These are phyloP conservation scores for Mycothermus thermophilus DNA, from an alignment of 495 filamentous ascomycete species.

Conservation along the genomic window DNA sequence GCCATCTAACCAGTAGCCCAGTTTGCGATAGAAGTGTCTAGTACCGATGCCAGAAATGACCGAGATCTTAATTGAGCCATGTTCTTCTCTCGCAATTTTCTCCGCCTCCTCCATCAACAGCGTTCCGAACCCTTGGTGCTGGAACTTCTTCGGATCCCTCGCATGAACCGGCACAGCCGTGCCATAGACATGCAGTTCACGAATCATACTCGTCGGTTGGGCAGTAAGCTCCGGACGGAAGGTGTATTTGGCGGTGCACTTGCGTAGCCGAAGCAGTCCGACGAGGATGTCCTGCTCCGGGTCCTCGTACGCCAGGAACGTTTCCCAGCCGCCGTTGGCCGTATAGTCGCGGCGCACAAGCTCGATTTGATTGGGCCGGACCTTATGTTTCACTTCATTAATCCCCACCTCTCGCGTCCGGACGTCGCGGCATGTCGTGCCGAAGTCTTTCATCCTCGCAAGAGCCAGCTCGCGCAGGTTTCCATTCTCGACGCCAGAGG, in stretches of 20 bases:
- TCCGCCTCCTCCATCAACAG: conserved; percentile 97
- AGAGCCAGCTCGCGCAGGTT: conserved; percentile 88
- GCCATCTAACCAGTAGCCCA: conserved; percentile 87
- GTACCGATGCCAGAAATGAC: conserved; percentile 95
- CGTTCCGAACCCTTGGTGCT: conserved; percentile 95
- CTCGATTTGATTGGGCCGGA: conserved; percentile 90
- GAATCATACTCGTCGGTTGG: conserved; percentile 80
- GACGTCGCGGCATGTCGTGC: conserved; percentile 94
- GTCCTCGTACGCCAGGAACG: conserved; percentile 94
- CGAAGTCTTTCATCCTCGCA: conserved; percentile 95
- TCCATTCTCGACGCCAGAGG: conserved; percentile 92
- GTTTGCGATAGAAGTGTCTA: conserved; percentile 78
- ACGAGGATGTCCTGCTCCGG: conserved; percentile 97
- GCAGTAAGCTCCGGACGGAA: conserved; percentile 77
- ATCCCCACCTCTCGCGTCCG: conserved; percentile 94
- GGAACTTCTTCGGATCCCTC: conserved; percentile 86
- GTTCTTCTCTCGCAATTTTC: conserved; percentile 83
- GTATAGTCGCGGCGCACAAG: conserved; percentile 90
- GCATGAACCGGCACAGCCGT: conserved; percentile 90
- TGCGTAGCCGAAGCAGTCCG: conserved; percentile 74
- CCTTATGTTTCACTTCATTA: conserved; percentile 98
- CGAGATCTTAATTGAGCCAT: conserved; percentile 82
- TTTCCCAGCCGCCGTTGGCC: conserved; percentile 96
- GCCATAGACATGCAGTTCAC: conserved; percentile 93
- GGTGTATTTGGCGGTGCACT: conserved; percentile 79